These are phyloP conservation scores for Nakazawaea siamensis DNA, from an alignment of 805 yeast genomes.

Conservation along the genomic window DNA sequence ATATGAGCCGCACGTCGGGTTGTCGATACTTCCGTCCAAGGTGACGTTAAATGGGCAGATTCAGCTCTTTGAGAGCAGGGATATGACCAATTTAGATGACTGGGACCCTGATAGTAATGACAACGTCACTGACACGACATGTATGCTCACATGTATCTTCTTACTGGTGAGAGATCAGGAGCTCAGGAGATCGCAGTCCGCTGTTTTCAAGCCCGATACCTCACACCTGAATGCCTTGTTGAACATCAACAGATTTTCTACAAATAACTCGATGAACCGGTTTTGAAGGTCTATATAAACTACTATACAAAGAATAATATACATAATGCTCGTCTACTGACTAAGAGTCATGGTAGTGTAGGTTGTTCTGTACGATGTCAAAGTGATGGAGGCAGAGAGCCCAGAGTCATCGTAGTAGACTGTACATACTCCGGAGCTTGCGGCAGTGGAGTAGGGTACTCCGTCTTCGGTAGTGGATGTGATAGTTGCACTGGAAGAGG, in stretches of 20 bases:
- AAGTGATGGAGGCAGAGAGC: slow-evolving; percentile 10
- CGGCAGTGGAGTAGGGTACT: slow-evolving; percentile 23
- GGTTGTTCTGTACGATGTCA: slow-evolving; percentile 6
- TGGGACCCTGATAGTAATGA: no score
- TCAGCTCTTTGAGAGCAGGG: no score
- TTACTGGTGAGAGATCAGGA: background rate
- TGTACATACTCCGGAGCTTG: slow-evolving; percentile 23
- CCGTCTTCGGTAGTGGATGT: background rate
- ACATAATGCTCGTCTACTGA: slow-evolving; percentile 1
- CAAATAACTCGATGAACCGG: no score
- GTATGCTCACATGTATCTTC: background rate
- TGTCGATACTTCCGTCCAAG: no score
- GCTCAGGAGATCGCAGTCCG: no score
- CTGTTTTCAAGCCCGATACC: no score
- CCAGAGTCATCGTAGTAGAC: slow-evolving; percentile 24
- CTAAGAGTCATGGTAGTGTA: slow-evolving; percentile 9
- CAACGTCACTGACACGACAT: no score
- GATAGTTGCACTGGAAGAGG: slow-evolving; percentile 11
- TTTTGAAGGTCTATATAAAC: background rate
- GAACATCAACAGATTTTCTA: no score
- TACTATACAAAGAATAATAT: background rate
- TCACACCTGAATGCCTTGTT: no score
- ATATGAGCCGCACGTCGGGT: no score
- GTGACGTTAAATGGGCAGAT: no score
- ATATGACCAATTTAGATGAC: no score